Evolutionary conservation across 2,329 filamentous ascomycete species (phyloP).

Genomic region (Graphilbum ipis-grandicollis): DNA sequence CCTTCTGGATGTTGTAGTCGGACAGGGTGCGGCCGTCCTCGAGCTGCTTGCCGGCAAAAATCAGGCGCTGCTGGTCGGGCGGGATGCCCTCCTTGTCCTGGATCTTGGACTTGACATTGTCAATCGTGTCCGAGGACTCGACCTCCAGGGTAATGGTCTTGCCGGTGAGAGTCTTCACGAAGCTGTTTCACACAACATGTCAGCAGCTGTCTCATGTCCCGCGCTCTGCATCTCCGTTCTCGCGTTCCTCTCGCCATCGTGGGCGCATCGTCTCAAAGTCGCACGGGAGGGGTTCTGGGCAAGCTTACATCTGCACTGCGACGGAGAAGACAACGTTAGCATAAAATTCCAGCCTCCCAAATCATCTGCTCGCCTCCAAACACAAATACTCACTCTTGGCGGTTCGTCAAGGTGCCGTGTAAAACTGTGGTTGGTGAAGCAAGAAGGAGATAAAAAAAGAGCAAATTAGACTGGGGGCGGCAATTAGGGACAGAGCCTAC

Average conservation of each 20-base stretch:
- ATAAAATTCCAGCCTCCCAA: too few species aligned
- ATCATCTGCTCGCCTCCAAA: too few species aligned
- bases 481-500: not conserved
- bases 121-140: constrained; percentile 96
- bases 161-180: constrained; percentile 99
- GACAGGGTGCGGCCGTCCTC: constrained; percentile 93
- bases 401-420: constrained; percentile 1
- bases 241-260: not conserved
- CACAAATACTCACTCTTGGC: constrained; percentile 13
- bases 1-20: constrained; percentile 99
- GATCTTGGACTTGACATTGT: constrained; percentile 99
- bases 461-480: constrained; percentile 3
- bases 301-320: constrained; percentile 78
- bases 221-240: not conserved
- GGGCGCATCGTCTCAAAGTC: not conserved
- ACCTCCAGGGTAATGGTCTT: constrained; percentile 99
- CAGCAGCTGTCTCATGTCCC: not conserved
- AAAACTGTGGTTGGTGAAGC: constrained; percentile 6
- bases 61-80: constrained; percentile 94
- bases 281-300: constrained; percentile 10
- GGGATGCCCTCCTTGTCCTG: constrained; percentile 99
- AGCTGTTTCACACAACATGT: constrained; percentile 44
- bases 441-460: constrained; percentile 2
- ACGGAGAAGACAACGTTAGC: constrained; percentile 11
- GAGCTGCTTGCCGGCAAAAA: constrained; percentile 98